These are phyloP conservation scores for Globisporangium takayamanum DNA, from an alignment of 352 stramenopile species.

Conservation along the genomic window DNA sequence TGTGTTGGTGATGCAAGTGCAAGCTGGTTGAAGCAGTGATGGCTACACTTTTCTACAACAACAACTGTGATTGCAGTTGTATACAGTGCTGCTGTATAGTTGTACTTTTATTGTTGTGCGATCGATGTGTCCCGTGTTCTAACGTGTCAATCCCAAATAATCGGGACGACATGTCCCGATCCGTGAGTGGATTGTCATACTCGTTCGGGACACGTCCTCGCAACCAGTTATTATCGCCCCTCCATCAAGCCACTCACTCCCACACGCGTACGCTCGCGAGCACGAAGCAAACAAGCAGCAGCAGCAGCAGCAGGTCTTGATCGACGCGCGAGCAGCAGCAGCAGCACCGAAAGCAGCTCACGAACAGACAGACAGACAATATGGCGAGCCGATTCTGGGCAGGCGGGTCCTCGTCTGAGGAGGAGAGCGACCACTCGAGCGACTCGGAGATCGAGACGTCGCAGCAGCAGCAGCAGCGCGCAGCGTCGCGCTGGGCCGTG, in stretches of 20 bases:
- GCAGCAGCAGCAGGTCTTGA: not conserved
- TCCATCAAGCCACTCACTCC: no score
- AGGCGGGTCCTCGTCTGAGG: conserved; percentile 69
- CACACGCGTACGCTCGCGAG: not conserved
- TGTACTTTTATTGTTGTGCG: no score
- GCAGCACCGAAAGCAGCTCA: conserved; percentile 16
- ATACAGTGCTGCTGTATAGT: no score
- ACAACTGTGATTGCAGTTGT: no score
- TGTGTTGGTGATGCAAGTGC: no score
- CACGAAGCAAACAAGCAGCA: not conserved
- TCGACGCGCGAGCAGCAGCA: conserved; percentile 13
- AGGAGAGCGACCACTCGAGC: conserved; percentile 70
- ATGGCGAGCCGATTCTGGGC: conserved; percentile 87
- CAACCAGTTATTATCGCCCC: conserved; percentile 11
- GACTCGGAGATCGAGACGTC: conserved; percentile 72
- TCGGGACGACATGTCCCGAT: no score
- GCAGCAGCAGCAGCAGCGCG: conserved; percentile 64
- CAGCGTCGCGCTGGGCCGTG: conserved; percentile 71
- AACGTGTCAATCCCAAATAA: no score
- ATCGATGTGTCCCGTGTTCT: no score
- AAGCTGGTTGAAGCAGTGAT: no score
- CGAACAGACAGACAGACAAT: not conserved
- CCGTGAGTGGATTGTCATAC: no score
- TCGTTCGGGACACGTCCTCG: no score
- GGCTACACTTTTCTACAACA: no score